Percentiles rank a stretch among this genome's conserved stretches.
Evolutionary conservation across 805 yeast species (phyloP).

Genomic region (Priceomyces melissophilus): DNA sequence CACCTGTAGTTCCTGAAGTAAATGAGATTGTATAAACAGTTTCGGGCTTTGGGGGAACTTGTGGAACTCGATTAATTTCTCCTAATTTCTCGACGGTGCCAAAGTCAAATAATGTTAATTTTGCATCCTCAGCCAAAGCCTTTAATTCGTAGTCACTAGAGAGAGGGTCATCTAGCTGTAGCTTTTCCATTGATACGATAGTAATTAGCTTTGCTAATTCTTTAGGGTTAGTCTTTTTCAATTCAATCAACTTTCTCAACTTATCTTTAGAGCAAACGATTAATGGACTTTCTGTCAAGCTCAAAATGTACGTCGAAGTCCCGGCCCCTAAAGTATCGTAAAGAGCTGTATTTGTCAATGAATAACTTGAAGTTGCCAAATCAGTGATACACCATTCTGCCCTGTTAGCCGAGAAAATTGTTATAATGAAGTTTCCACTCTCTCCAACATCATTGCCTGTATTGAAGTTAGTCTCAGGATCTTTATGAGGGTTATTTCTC

Average conservation of each 20-base stretch:
- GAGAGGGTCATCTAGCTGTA: constrained; percentile 29
- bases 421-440: constrained; percentile 42
- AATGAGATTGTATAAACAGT: constrained; percentile 57
- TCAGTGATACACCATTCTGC: constrained; percentile 71
- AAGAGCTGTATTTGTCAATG: constrained; percentile 26
- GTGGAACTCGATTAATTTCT: constrained; percentile 23
- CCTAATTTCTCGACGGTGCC: constrained; percentile 30
- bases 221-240: constrained; percentile 22
- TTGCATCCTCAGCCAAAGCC: constrained; percentile 16
- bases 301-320: constrained; percentile 61
- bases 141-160: constrained; percentile 12
- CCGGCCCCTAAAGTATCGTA: constrained; percentile 45
- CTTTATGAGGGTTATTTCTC: constrained; percentile 29
- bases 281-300: constrained; percentile 57
- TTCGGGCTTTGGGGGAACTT: constrained; percentile 48
- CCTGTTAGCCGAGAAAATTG: constrained; percentile 55
- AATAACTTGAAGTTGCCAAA: constrained; percentile 59
- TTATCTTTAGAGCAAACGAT: constrained; percentile 35
- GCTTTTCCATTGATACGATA: constrained; percentile 36
- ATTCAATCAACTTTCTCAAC: constrained; percentile 21
- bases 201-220: constrained; percentile 28
- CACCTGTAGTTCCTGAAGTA: constrained; percentile 75
- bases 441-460: constrained; percentile 20
- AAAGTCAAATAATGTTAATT: constrained; percentile 26
- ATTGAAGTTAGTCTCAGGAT: constrained; percentile 21